Percentiles rank a stretch among this genome's conserved stretches.
Evolutionary conservation across 768 basidiomycete species (phyloP).

Genomic region (Kockovaella imperatae): DNA sequence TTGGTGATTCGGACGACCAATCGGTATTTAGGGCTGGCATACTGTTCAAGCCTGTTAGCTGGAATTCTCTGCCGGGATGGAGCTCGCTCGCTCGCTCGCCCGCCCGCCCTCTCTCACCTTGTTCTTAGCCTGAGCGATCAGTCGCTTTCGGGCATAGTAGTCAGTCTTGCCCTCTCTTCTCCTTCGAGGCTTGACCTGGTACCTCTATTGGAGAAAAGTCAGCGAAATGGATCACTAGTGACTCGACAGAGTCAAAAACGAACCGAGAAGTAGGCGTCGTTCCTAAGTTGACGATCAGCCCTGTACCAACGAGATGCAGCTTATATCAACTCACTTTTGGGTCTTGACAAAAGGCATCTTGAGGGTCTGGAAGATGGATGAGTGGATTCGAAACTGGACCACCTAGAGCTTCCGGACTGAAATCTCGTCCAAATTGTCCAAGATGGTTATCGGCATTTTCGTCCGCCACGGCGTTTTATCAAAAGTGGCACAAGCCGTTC

Average conservation of each 20-base stretch:
- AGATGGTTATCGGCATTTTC: too few relatives aligned
- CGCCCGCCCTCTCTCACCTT: too few relatives aligned
- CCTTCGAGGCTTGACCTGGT: slow-evolving; percentile 97
- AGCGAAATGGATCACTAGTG: not conserved
- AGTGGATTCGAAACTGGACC: too few relatives aligned
- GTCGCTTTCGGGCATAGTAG: slow-evolving; percentile 96
- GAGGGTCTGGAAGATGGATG: slow-evolving; percentile 12
- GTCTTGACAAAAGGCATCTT: slow-evolving; percentile 89
- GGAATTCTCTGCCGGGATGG: not conserved
- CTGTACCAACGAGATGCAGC: not conserved
- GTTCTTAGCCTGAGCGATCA: slow-evolving; percentile 98
- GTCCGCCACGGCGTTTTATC: too few relatives aligned
- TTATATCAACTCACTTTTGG: slow-evolving; percentile 59
- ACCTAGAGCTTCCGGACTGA: too few relatives aligned
- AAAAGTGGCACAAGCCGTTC: too few relatives aligned
- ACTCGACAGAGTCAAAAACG: slow-evolving; percentile 21
- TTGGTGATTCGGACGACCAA: slow-evolving; percentile 99
- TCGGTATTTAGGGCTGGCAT: slow-evolving; percentile 34
- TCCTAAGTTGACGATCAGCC: slow-evolving; percentile 28
- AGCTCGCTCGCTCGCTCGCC: slow-evolving; percentile 1
- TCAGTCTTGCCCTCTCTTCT: slow-evolving; percentile 98
- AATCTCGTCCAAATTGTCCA: too few relatives aligned
- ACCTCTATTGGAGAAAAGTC: slow-evolving; percentile 49
- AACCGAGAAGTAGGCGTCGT: slow-evolving; percentile 85
- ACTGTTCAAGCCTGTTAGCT: not conserved